Base-by-base conservation (phyloP, 306 rosid genomes). In the Senna tora region DNA sequence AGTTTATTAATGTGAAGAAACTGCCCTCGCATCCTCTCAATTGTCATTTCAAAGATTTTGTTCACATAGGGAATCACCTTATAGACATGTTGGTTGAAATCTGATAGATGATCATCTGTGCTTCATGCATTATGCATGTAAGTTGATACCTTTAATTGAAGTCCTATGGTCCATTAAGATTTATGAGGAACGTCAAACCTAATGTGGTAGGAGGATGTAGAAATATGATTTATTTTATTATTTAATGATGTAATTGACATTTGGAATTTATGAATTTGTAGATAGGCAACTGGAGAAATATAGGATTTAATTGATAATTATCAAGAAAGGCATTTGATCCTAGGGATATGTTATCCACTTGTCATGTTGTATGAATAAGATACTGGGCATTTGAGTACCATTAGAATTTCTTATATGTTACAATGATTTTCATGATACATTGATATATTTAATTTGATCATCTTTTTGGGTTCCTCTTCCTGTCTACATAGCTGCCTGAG, bases 1-100 rank as follows among this genome's bases (percentile, higher is more conserved):
- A 56, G 30, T 32, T 42, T 74, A 74, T 49, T 38, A 62, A 57
- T 65, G 45, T 3, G 16, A 28, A 62, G 57, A 72, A 42, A 22
- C 33, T 67, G 28, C 51, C 62, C 30, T 42, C 74, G 13, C 12
- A 50, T 60, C 56, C 54, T 67, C 61, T 25, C 3, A 28, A 28
- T 57, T 28, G 41, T 47, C 25, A 7, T 59, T 41, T 46, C 34
- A 62, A 33, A 57, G 43, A 51, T 38, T 69, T 16, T 51, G 28
- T 69, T 12, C 39, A 14, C 2, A 14, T 10, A 41, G 62, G 13
- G 43, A 28, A 53, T 47, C 52, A 55, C 45, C 41, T n/a, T 50
- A 20, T 80, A 21, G 41, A 65, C 45, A 28, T 4, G 28, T 4
- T 63, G 34, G 17, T 65, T 58, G 71, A 65, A 64, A 33, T 17